These are phyloP conservation scores for Neofusicoccum kwambonambiense DNA, from an alignment of 2,329 filamentous ascomycete genomes.

Conservation along the genomic window DNA sequence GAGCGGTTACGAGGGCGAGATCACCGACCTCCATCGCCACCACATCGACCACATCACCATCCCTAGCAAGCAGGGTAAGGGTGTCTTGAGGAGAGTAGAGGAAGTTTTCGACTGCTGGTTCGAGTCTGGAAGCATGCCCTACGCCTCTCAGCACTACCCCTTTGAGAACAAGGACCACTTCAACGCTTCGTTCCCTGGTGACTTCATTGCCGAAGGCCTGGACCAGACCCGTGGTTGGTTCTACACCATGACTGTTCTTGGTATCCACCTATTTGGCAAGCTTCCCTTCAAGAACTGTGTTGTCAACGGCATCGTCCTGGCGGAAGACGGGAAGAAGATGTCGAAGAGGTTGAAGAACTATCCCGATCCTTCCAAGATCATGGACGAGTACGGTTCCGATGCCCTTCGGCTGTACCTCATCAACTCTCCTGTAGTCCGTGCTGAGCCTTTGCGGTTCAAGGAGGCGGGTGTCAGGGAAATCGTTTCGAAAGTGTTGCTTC, in stretches of 20 bases:
- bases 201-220: constrained; percentile 91
- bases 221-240: constrained; percentile 98
- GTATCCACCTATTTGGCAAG: constrained; percentile 80
- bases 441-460: constrained; percentile 87
- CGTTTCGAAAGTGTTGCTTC: constrained; percentile 84
- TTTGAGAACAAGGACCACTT: constrained; percentile 86
- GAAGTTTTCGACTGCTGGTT: constrained; percentile 98
- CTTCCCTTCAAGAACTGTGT: constrained; percentile 93
- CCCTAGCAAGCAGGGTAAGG: constrained; percentile 83
- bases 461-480: constrained; percentile 92
- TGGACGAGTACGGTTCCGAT: constrained; percentile 87
- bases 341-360: constrained; percentile 97
- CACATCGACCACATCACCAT: constrained; percentile 95
- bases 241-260: constrained; percentile 85
- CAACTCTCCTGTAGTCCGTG: constrained; percentile 91
- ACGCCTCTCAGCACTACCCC: constrained; percentile 85
- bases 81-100: constrained; percentile 73
- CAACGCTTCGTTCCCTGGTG: constrained; percentile 77
- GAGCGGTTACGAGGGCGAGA: constrained; percentile 79
- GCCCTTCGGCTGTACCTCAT: constrained; percentile 93
- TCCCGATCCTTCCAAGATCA: constrained; percentile 79
- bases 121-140: constrained; percentile 94
- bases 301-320: constrained; percentile 92
- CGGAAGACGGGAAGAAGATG: constrained; percentile 98
- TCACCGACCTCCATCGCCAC: constrained; percentile 86